These are phyloP conservation scores for Massariosphaeria phaeospora DNA, from an alignment of 495 filamentous ascomycete genomes.

Conservation along the genomic window DNA sequence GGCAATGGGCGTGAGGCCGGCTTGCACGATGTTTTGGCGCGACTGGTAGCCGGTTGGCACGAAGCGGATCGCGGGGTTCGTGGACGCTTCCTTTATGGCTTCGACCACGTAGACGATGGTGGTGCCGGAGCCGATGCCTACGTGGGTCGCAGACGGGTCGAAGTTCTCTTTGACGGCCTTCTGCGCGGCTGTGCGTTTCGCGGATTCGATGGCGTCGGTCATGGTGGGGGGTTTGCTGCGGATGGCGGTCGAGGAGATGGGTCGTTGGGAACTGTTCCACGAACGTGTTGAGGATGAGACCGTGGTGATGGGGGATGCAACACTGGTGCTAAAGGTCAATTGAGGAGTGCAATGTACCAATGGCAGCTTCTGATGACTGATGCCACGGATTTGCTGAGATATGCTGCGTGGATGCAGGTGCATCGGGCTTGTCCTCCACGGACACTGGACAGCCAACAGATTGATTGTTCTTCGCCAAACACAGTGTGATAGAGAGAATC, in stretches of 20 bases:
- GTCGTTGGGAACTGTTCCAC: background rate
- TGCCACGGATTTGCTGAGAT: conserved; percentile 18
- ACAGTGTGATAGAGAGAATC: too few relatives aligned
- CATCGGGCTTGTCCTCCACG: conserved; percentile 2
- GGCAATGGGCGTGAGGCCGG: conserved; percentile 68
- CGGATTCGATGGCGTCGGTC: conserved; percentile 57
- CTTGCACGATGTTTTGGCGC: conserved; percentile 69
- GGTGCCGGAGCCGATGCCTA: conserved; percentile 90
- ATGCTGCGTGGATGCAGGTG: conserved; percentile 9
- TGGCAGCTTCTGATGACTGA: conserved; percentile 21
- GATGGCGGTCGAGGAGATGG: conserved; percentile 5
- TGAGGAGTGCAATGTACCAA: background rate
- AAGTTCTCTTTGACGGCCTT: conserved; percentile 85
- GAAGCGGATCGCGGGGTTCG: conserved; percentile 50
- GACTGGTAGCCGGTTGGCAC: conserved; percentile 91
- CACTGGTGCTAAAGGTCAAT: background rate
- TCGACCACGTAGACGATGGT: conserved; percentile 96
- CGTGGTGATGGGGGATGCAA: background rate
- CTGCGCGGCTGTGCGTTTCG: conserved; percentile 79
- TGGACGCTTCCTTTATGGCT: conserved; percentile 64
- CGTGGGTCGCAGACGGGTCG: conserved; percentile 59
- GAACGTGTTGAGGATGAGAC: background rate
- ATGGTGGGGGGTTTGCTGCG: conserved; percentile 4
- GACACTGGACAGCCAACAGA: too few relatives aligned
- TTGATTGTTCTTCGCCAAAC: too few relatives aligned